Percentiles rank a stretch among this genome's conserved stretches.
phyloP scores from a whole-genome alignment of 1,284 basidiomycete species.

The Ceratobasidium sp. region DNA sequence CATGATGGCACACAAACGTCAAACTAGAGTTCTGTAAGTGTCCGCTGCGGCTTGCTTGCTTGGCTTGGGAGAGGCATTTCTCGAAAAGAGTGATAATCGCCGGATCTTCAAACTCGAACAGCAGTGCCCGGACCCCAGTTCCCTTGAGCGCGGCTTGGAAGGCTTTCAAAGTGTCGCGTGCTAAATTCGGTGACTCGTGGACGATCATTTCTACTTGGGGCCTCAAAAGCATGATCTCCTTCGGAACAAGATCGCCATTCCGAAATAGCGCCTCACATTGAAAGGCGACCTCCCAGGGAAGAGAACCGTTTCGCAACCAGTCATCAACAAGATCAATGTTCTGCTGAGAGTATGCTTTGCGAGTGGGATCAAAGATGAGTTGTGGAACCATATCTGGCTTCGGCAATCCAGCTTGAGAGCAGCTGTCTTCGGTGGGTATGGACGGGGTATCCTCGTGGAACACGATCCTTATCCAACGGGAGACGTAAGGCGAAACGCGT shows the following conservation, averaged over 20 bases:
- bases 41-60: background rate
- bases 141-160: conserved; percentile 3
- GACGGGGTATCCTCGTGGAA: background rate
- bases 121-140: background rate
- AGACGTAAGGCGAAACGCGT: background rate
- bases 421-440: conserved; percentile 23
- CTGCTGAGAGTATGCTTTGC: background rate
- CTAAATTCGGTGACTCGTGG: background rate
- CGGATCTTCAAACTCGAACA: conserved; percentile 9
- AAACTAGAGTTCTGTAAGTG: background rate
- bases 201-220: background rate
- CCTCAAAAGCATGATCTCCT: conserved; percentile 35
- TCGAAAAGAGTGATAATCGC: conserved; percentile 1
- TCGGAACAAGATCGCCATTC: conserved; percentile 40
- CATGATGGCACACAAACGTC: conserved; percentile 29
- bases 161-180: conserved; percentile 12
- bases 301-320: background rate
- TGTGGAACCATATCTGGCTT: background rate
- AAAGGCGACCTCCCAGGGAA: conserved; percentile 46
- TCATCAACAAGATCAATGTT: background rate
- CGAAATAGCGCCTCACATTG: too few species aligned
- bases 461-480: conserved; percentile 13
- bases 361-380: background rate
- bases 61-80: background rate
- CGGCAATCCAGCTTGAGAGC: conserved; percentile 7